These are phyloP conservation scores for Aureobasidium sp. DNA, from an alignment of 2,329 filamentous ascomycete genomes.

Conservation along the genomic window DNA sequence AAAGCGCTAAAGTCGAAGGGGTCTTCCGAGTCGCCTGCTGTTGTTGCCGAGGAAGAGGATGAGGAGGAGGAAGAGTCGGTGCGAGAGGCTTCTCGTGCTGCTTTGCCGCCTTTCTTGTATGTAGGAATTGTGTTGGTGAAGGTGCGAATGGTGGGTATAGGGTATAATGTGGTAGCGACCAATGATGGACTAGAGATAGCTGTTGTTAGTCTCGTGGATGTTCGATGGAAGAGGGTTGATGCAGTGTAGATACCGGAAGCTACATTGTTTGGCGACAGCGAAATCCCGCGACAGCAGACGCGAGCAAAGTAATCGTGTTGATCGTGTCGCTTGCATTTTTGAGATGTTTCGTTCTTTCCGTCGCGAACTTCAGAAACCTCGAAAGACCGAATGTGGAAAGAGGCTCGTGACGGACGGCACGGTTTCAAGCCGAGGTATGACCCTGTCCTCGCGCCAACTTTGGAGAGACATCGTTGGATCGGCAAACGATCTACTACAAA, in stretches of 20 bases:
- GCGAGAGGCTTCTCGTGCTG: slow-evolving; percentile 43
- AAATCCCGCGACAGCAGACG: slow-evolving; percentile 5
- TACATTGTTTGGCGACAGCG: slow-evolving; percentile 7
- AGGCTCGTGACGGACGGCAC: background rate
- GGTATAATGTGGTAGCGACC: background rate
- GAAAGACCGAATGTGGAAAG: slow-evolving; percentile 14
- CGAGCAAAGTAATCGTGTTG: slow-evolving; percentile 11
- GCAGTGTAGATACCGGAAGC: background rate
- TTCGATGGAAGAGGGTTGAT: background rate
- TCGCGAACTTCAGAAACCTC: background rate
- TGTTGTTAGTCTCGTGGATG: background rate
- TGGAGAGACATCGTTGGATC: background rate
- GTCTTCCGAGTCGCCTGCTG: slow-evolving; percentile 55
- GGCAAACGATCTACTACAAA: slow-evolving; percentile 5
- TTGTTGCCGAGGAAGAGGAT: slow-evolving; percentile 31
- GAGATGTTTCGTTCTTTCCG: background rate
- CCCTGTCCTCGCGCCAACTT: background rate
- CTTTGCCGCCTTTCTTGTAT: slow-evolving; percentile 62
- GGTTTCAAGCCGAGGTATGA: background rate
- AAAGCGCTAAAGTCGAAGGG: slow-evolving; percentile 68
- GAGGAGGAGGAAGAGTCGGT: slow-evolving; percentile 38
- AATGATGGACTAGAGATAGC: background rate
- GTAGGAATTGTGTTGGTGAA: slow-evolving; percentile 50
- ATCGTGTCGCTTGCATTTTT: slow-evolving; percentile 14
- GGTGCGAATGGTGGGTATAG: slow-evolving; percentile 8